These are phyloP conservation scores for Coemansia sp. DNA, from an alignment of 192 early-diverging fungal species.

Conservation along the genomic window DNA sequence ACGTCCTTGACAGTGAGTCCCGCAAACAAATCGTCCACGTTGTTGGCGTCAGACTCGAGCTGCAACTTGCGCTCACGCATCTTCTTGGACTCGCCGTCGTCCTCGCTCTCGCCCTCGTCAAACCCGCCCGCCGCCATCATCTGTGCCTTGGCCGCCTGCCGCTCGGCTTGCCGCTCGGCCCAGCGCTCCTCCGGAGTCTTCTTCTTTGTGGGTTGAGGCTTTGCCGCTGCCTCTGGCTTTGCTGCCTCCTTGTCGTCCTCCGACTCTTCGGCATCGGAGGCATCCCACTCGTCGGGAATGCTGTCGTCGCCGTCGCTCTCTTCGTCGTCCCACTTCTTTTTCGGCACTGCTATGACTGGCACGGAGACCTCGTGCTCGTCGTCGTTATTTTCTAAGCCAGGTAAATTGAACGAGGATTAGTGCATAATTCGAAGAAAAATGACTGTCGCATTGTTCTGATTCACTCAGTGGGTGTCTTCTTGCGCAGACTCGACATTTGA, in stretches of 20 bases:
- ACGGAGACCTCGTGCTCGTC: conserved; percentile 7
- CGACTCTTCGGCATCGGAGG: conserved; percentile 55
- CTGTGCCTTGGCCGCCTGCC: conserved; percentile 32
- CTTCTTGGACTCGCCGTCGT: conserved; percentile 51
- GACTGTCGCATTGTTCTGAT: too few relatives aligned
- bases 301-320: conserved; percentile 64
- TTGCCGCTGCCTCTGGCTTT: conserved; percentile 26
- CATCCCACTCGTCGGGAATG: conserved; percentile 64
- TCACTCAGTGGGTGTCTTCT: not conserved
- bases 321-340: conserved; percentile 60
- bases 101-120: conserved; percentile 30
- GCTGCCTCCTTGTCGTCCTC: conserved; percentile 43
- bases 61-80: conserved; percentile 57
- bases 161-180: conserved; percentile 58
- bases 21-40: conserved; percentile 63
- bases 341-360: not conserved
- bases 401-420: not conserved
- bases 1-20: conserved; percentile 59
- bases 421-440: not conserved
- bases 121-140: conserved; percentile 45
- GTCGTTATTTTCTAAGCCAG: conserved; percentile 12
- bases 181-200: conserved; percentile 59
- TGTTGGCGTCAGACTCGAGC: conserved; percentile 63
- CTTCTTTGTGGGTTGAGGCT: conserved; percentile 30
- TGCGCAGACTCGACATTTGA: not conserved